These are phyloP conservation scores for Skeletonema tropicum DNA, from an alignment of 108 stramenopile species.

Conservation along the genomic window DNA sequence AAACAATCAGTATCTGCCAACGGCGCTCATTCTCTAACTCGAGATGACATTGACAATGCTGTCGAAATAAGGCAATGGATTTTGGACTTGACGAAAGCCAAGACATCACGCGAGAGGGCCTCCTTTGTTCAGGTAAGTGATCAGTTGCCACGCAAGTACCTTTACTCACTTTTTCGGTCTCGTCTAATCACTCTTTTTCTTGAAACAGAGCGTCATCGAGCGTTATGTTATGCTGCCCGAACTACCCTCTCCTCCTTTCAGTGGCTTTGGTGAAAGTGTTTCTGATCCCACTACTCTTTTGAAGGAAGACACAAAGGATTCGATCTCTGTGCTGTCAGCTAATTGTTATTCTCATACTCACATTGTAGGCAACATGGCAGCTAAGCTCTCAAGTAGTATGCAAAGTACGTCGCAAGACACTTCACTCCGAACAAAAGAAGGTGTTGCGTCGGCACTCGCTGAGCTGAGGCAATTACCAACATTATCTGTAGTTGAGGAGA, in stretches of 20 bases:
- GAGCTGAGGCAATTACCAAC: slow-evolving; percentile 52
- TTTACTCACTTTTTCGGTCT: neutral
- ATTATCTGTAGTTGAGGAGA: slow-evolving; percentile 72
- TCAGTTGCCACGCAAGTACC: neutral
- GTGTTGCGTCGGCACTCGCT: slow-evolving; percentile 32
- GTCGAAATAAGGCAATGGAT: slow-evolving; percentile 60
- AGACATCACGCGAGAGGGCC: slow-evolving; percentile 52
- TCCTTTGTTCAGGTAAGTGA: slow-evolving; percentile 56
- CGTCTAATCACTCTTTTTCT: slow-evolving; percentile 1
- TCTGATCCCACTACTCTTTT: slow-evolving; percentile 27
- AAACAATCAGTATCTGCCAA: slow-evolving; percentile 1
- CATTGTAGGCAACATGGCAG: slow-evolving; percentile 28
- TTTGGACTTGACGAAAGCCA: slow-evolving; percentile 59
- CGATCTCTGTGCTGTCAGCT: slow-evolving; percentile 38
- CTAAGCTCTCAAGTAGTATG: slow-evolving; percentile 11
- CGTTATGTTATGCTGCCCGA: slow-evolving; percentile 36
- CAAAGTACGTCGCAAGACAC: slow-evolving; percentile 14
- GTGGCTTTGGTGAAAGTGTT: slow-evolving; percentile 25
- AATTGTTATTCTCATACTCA: slow-evolving; percentile 44
- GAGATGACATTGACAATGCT: slow-evolving; percentile 60
- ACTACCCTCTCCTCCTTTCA: slow-evolving; percentile 35
- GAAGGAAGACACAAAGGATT: slow-evolving; percentile 41
- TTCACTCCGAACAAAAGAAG: slow-evolving; percentile 32
- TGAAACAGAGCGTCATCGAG: slow-evolving; percentile 26
- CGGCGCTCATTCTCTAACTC: slow-evolving; percentile 42